A percentile compares a stretch with the other conserved stretches of the same genome.
phyloP scores from a whole-genome alignment of 2,329 filamentous ascomycete genomes.

The Sporothrix euskadiensis region DNA sequence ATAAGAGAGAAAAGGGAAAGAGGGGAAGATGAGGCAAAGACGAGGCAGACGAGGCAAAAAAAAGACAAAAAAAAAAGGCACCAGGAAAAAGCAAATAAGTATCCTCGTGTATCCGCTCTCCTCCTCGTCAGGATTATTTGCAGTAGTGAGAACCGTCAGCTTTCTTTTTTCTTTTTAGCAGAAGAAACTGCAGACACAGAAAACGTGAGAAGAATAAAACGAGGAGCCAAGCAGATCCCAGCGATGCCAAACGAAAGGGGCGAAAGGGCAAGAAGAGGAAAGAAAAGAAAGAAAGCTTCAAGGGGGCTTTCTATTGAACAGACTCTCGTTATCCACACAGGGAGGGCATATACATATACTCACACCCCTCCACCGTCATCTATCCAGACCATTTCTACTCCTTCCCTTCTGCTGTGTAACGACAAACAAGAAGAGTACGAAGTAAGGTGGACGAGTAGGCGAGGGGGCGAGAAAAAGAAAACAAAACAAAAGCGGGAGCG shows the following conservation, averaged over 20 bases:
- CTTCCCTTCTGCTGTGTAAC: slow-evolving; percentile 1
- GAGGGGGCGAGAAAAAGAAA: not conserved
- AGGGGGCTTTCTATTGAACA: not conserved
- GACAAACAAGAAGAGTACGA: not conserved
- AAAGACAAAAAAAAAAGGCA: not conserved
- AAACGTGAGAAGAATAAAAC: not conserved
- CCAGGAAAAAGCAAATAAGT: not conserved
- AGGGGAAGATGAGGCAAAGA: not conserved
- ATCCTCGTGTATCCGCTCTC: not conserved
- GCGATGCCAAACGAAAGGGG: not conserved
- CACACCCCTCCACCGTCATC: not conserved
- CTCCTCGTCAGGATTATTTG: not conserved
- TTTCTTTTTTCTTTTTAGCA: not conserved
- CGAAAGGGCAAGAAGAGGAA: not conserved
- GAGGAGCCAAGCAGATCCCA: not conserved
- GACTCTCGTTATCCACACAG: not conserved
- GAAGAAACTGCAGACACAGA: not conserved
- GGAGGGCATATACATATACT: not conserved
- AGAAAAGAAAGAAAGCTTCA: not conserved
- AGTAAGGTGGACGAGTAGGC: not conserved
- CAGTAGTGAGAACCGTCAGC: not conserved
- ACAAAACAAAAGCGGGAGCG: not conserved
- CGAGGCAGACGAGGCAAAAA: not conserved
- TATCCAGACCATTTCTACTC: not conserved
- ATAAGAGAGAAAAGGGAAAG: not conserved